Evolutionary conservation across 2,329 filamentous ascomycete species (phyloP).

Genomic region (Podosphaera aphanis): DNA sequence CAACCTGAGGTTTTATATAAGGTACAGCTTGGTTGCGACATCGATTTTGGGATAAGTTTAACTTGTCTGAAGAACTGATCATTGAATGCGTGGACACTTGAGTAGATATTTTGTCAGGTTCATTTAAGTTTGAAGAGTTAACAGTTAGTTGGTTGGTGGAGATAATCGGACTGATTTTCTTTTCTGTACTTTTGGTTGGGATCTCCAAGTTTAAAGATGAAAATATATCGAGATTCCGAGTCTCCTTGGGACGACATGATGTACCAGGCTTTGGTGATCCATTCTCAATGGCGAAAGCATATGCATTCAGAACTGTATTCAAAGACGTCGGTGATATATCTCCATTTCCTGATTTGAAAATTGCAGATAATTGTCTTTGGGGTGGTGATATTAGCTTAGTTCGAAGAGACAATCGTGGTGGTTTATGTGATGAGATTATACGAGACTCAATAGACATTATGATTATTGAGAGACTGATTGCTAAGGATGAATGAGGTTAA

Average conservation of each 20-base stretch:
- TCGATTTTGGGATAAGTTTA: constrained; percentile 3
- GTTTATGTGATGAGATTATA: constrained; percentile 13
- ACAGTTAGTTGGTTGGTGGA: constrained; percentile 12
- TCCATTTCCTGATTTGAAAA: constrained; percentile 23
- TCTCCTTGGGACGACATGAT: constrained; percentile 12
- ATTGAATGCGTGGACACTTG: constrained; percentile 12
- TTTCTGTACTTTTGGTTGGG: constrained; percentile 8
- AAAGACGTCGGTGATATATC: constrained; percentile 37
- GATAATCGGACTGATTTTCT: constrained; percentile 4
- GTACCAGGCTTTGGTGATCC: constrained; percentile 25
- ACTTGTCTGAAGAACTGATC: too few species aligned
- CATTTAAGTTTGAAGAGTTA: constrained; percentile 16
- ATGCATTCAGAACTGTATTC: constrained; percentile 43
- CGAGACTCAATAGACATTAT: constrained; percentile 11
- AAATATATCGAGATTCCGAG: constrained; percentile 15
- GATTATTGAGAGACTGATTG: constrained; percentile 4
- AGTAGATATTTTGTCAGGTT: constrained; percentile 8
- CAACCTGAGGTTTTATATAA: constrained; percentile 32
- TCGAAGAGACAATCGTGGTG: constrained; percentile 32
- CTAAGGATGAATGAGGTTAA: too few species aligned
- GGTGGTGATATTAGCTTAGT: constrained; percentile 24
- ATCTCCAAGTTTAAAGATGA: constrained; percentile 15
- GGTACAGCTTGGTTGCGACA: constrained; percentile 18
- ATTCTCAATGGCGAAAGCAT: constrained; percentile 37
- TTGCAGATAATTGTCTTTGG: constrained; percentile 20